Conservation (phyloP, 1,284 basidiomycete genomes). For the Ceratobasidium sp. region DNA sequence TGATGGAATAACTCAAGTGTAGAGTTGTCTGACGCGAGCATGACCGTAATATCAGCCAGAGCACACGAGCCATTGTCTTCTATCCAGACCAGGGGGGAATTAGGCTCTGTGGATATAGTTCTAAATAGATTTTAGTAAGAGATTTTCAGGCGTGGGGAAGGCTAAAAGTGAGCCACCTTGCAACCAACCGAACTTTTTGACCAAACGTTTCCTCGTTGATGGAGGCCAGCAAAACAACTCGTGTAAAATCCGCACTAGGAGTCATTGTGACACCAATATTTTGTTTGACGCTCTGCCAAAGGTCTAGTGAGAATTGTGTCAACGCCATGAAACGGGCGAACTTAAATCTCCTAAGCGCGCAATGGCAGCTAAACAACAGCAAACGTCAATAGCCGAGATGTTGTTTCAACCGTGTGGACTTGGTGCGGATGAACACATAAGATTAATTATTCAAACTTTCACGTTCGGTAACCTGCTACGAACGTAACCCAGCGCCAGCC, state of each 20-base stretch:
- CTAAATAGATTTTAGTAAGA: not conserved
- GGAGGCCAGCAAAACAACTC: conserved; percentile 10
- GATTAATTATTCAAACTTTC: conserved; percentile 20
- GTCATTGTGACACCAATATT: not conserved
- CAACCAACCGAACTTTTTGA: conserved; percentile 36
- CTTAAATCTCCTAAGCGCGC: no score
- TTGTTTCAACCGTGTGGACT: not conserved
- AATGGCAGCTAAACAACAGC: not conserved
- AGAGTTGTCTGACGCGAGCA: conserved; percentile 31
- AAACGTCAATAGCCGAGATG: not conserved
- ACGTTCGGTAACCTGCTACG: conserved; percentile 51
- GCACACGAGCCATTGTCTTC: conserved; percentile 19
- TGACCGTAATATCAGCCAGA: conserved; percentile 11
- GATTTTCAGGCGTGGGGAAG: not conserved
- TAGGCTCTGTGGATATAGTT: conserved; percentile 2
- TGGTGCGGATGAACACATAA: conserved; percentile 8
- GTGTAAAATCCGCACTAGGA: not conserved
- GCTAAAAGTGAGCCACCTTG: conserved; percentile 14
- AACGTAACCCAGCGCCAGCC: conserved; percentile 70
- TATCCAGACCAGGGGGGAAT: conserved; percentile 17
- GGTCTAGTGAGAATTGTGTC: no score
- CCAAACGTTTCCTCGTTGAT: conserved; percentile 6
- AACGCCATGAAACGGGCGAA: no score
- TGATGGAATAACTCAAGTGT: conserved; percentile 20
- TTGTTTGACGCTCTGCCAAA: not conserved